Percentiles rank a stretch among this genome's conserved stretches.
These are phyloP conservation scores for Tetrahymena borealis DNA, from an alignment of 73 alveolate species.

Conservation along the genomic window DNA sequence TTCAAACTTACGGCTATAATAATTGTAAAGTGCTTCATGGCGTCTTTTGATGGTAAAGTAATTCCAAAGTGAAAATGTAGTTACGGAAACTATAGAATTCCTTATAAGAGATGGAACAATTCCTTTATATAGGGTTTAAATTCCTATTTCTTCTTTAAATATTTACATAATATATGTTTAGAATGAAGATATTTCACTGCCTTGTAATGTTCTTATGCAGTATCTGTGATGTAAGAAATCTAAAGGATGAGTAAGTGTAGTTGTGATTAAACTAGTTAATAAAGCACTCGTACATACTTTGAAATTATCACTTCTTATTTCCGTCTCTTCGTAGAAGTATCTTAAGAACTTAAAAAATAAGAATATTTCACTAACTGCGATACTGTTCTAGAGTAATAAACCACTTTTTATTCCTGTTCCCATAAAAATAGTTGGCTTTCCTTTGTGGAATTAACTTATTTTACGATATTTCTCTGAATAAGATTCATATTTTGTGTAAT, in stretches of 20 bases:
- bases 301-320: neutral
- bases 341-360: neutral
- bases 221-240: neutral
- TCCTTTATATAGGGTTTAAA: neutral
- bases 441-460: neutral
- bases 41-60: neutral
- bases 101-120: neutral
- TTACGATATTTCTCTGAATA: neutral
- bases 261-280: neutral
- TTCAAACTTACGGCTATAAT: neutral
- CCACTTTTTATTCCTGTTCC: neutral
- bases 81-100: neutral
- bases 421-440: neutral
- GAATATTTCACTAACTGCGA: neutral
- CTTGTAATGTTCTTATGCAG: neutral
- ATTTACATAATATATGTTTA: neutral
- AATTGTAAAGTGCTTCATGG: neutral
- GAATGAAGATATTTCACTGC: neutral
- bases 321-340: neutral
- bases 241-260: neutral
- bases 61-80: neutral
- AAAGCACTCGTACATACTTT: neutral
- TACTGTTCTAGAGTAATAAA: neutral
- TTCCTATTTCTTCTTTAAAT: neutral
- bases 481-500: neutral